phyloP scores from a whole-genome alignment of 2,329 filamentous ascomycete species.

The Colletotrichum eremochloae region DNA sequence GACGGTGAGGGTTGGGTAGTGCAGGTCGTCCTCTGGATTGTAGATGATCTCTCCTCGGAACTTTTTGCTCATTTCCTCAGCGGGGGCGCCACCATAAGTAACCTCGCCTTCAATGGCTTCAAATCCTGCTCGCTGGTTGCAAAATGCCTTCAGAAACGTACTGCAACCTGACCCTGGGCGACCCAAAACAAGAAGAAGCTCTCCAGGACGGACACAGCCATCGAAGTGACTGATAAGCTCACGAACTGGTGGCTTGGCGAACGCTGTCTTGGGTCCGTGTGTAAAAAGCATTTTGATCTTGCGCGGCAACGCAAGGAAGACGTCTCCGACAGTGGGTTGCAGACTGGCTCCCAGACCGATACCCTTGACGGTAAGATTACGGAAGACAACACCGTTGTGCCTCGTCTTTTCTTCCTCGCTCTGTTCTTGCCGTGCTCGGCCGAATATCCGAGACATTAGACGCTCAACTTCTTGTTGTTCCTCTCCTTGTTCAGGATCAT shows the following conservation, averaged over 20 bases:
- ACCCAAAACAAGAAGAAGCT: constrained; percentile 70
- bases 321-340: constrained; percentile 57
- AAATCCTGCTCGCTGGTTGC: constrained; percentile 76
- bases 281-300: constrained; percentile 46
- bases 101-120: constrained; percentile 75
- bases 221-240: constrained; percentile 65
- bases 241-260: constrained; percentile 52
- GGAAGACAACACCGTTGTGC: constrained; percentile 78
- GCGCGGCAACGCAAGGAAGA: constrained; percentile 51
- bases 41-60: constrained; percentile 75
- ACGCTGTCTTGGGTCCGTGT: constrained; percentile 50
- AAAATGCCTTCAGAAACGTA: constrained; percentile 72
- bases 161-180: constrained; percentile 70
- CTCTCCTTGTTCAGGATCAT: constrained; percentile 56
- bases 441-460: constrained; percentile 80
- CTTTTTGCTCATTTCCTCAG: constrained; percentile 61
- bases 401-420: constrained; percentile 78
- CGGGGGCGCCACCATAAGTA: constrained; percentile 67
- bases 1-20: constrained; percentile 78
- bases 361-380: constrained; percentile 77
- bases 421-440: constrained; percentile 71
- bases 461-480: constrained; percentile 67
- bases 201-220: constrained; percentile 66
- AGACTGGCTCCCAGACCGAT: constrained; percentile 73
- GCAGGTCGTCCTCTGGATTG: constrained; percentile 77